Evolutionary conservation across 805 yeast genomes (phyloP).

Genomic region (Millerozyma acaciae): DNA sequence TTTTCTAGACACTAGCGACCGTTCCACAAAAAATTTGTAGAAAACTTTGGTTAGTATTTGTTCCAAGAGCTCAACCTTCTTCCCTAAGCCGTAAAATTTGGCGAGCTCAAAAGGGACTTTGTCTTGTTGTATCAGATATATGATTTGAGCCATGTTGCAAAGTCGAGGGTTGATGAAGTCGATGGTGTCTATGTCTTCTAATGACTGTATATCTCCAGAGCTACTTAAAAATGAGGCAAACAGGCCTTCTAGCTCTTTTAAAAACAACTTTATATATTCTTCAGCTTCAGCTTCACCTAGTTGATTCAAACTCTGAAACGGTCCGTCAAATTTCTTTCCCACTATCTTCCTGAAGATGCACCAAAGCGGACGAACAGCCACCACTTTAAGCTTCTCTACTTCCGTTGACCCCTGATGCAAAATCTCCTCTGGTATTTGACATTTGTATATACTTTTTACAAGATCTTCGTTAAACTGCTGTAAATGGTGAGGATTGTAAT

Average conservation of each 20-base stretch:
- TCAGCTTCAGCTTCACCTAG: slow-evolving; percentile 1
- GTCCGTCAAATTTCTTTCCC: slow-evolving; percentile 1
- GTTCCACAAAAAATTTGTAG: slow-evolving; percentile 18
- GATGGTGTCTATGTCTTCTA: slow-evolving; percentile 4
- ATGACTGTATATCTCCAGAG: neutral
- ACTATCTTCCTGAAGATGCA: slow-evolving; percentile 1
- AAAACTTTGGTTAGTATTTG: slow-evolving; percentile 21
- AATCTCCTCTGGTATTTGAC: too few relatives aligned
- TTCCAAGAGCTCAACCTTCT: slow-evolving; percentile 18
- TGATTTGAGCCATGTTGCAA: slow-evolving; percentile 15
- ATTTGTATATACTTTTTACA: too few relatives aligned
- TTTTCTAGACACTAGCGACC: slow-evolving; percentile 8
- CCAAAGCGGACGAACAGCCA: slow-evolving; percentile 6
- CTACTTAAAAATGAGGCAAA: neutral
- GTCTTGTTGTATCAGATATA: slow-evolving; percentile 15
- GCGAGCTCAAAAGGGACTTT: slow-evolving; percentile 18
- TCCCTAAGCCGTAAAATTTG: slow-evolving; percentile 11
- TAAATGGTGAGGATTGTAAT: too few relatives aligned
- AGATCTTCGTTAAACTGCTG: too few relatives aligned
- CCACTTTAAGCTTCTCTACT: slow-evolving; percentile 5
- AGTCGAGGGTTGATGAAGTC: slow-evolving; percentile 28
- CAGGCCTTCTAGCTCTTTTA: neutral
- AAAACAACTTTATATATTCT: slow-evolving; percentile 2
- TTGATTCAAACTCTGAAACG: slow-evolving; percentile 6
- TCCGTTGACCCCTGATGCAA: too few relatives aligned